Base-by-base conservation (phyloP, 495 filamentous ascomycete genomes). In the Durotheca rogersii region DNA sequence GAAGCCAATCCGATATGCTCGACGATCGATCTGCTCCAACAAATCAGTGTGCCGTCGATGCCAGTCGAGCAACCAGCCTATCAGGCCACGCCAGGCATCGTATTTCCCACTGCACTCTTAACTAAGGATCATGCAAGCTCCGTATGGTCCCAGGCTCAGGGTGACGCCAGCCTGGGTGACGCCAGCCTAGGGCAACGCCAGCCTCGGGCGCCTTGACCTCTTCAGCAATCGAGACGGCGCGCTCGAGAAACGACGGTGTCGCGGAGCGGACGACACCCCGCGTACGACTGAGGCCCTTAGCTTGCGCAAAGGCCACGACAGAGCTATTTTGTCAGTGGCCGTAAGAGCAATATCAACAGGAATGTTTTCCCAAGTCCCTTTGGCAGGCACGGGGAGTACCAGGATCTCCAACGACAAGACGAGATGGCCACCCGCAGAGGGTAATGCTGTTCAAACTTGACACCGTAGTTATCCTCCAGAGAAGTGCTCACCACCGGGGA, bases 401-500 rank as follows among this genome's bases (percentile, higher is more conserved):
- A 6, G 72, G 75, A 41, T 68, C 64, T 33, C 67, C 62, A 41
- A 85, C 47, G 7, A 87, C 73, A 14, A 84, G 70, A 51, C 86
- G 77, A 0, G 81, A 81, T 3, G 84, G 82, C 84, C 84, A 87
- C n/a, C n/a, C n/a, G n/a, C 19, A 86, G 71, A 0, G 83, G 83
- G 0, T 72, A 82, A n/a, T 54, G 41, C 27, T 70, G 62, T 31
- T 65, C 52, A 62, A 83, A 83, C 29, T 53, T 66, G 42, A 72
- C 63, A 21, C 65, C 56, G 55, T 81, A 76, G 11, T 72, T 66
- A 14, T 79, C 76, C 62, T 82, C 74, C 9, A 87, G 81, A 11
- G 82, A 78, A 15, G 84, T 86, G 12, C 84, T 83, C 0, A 87
- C 83, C 84, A 54, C 86, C 84, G 16, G 86, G 76, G 44, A 86